Base-by-base conservation (phyloP, 345 rosid species). In the Leavenworthia alabamica region DNA sequence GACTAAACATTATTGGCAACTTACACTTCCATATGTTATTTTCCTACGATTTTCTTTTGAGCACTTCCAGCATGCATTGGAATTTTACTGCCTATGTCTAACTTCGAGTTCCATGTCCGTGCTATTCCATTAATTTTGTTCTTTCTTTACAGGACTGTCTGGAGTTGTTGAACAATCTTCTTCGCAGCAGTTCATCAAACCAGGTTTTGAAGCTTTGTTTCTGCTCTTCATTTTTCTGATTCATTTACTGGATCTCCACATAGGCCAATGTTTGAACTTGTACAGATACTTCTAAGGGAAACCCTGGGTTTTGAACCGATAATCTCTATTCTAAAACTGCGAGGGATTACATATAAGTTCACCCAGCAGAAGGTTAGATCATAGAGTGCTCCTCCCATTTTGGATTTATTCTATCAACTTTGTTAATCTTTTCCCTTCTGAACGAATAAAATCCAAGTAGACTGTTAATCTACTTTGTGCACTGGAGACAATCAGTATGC, bases 331-430 rank as follows among this genome's bases (percentile, higher is more conserved):
- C 60, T 93, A 73, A 93, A 76, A 75, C 80, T 83, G 58, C 83
- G 95, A 60, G 92, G 95, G 56, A 81, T 75, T 68, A 71, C 86
- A 27, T 90, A 90, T 72, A 83, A 84, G 67, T 94, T 90, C 71
- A 87, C 96, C 63, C 88, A 90, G 47, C 99, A 94, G 65, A 94
- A 94, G 99, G 99, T 94, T 80, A 70, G 89, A 77, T 83, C 74
- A 77, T 76, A 22, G 50, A 70, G 64, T 62, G 60, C 60, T 46
- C 48, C 63, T 33, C 48, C 16, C 39, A 8, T 9, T 47, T 57
- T 35, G 6, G 9, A 47, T 48, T 7, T 35, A 41, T 56, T 31
- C 10, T 70, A 50, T 37, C 63, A 78, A 81, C 68, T 79, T 82
- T 58, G 63, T 62, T 79, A 65, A 64, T 69, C 56, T 61, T 70